Conservation (phyloP, 768 basidiomycete genomes). For the Fomitopsis pulvina region DNA sequence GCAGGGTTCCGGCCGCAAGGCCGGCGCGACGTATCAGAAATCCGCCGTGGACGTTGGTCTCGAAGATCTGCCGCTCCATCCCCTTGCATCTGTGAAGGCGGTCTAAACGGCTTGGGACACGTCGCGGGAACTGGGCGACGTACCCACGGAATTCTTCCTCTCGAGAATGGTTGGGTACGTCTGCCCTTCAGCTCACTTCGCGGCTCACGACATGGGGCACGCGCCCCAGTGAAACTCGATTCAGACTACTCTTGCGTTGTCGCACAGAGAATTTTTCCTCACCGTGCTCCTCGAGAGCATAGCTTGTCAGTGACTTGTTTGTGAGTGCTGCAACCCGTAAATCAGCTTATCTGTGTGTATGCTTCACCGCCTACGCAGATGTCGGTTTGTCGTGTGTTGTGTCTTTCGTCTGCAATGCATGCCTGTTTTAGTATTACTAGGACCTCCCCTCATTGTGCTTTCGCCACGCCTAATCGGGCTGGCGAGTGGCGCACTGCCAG, state of each 20-base stretch:
- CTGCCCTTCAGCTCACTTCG: constrained; percentile 6
- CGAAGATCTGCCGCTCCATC: background rate
- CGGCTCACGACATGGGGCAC: background rate
- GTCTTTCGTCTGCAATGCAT: too few relatives aligned
- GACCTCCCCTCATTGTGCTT: too few relatives aligned
- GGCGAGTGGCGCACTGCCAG: too few relatives aligned
- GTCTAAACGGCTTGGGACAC: background rate
- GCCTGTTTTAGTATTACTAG: too few relatives aligned
- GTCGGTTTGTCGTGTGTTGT: too few relatives aligned
- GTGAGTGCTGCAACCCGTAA: too few relatives aligned
- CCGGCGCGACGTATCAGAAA: background rate
- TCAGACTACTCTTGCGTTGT: constrained; percentile 7
- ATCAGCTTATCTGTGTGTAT: too few relatives aligned
- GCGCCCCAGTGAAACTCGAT: constrained; percentile 3
- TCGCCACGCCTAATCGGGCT: too few relatives aligned
- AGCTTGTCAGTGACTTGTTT: background rate
- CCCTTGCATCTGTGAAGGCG: background rate
- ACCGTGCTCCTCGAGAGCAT: constrained; percentile 1
- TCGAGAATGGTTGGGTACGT: too few relatives aligned
- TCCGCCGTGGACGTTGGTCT: background rate
- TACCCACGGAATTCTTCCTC: too few relatives aligned
- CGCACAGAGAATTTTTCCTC: background rate
- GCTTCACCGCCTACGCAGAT: too few relatives aligned
- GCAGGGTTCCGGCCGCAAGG: background rate
- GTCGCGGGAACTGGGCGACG: constrained; percentile 2